Evolutionary conservation across 768 basidiomycete genomes (phyloP).

Genomic region (Gymnopilus junonius): DNA sequence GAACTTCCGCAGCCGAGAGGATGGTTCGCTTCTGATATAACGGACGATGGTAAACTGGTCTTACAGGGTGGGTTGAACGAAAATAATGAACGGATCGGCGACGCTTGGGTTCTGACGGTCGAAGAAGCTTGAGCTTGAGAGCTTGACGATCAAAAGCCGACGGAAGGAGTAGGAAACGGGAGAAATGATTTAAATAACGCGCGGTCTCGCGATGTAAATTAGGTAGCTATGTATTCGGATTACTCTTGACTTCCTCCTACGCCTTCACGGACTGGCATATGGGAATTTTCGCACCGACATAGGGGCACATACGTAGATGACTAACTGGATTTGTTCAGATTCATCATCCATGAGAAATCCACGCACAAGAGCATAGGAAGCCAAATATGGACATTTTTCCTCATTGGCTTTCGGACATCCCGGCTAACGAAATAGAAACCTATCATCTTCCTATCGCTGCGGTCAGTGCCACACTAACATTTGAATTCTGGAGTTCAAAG

Average conservation of each 20-base stretch:
- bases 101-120: background rate
- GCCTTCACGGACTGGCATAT: background rate
- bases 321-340: too few species aligned
- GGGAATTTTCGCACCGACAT: background rate
- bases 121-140: background rate
- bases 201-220: too few species aligned
- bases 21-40: conserved; percentile 3
- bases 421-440: background rate
- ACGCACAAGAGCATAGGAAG: background rate
- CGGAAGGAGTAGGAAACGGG: too few species aligned
- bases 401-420: background rate
- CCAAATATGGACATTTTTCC: background rate
- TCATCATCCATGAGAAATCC: background rate
- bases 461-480: too few species aligned
- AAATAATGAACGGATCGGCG: conserved; percentile 1
- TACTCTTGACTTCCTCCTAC: background rate
- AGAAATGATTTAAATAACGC: too few species aligned
- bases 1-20: background rate
- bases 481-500: too few species aligned
- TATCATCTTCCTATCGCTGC: background rate
- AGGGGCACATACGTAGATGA: background rate
- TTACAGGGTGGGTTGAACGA: conserved; percentile 1
- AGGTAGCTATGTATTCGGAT: too few species aligned
- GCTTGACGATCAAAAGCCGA: too few species aligned
- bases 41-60: background rate